These are phyloP conservation scores for Puccinia novopanici DNA, from an alignment of 1,284 basidiomycete genomes.

Conservation along the genomic window DNA sequence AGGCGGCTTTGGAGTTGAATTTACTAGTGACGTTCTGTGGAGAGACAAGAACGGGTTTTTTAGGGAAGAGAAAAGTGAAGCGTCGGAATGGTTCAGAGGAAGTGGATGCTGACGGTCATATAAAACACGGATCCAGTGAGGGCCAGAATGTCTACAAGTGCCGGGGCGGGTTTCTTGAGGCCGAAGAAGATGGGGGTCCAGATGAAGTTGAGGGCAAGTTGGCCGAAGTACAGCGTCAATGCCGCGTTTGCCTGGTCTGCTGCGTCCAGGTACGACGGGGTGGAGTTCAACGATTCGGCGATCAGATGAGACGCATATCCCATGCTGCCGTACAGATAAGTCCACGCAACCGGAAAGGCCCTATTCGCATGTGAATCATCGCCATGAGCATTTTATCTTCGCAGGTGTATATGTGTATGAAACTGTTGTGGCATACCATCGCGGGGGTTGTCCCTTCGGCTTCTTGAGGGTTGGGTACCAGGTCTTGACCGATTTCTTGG, in stretches of 20 bases:
- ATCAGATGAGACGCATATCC: conserved; percentile 56
- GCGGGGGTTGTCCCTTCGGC: conserved; percentile 26
- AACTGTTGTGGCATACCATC: neutral
- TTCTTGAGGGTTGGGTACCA: conserved; percentile 44
- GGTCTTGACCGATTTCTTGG: conserved; percentile 55
- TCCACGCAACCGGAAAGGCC: conserved; percentile 54
- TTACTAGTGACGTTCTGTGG: conserved; percentile 52
- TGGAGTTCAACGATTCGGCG: conserved; percentile 56
- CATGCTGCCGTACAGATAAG: conserved; percentile 57
- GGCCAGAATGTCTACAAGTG: conserved; percentile 56
- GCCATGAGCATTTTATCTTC: too few relatives aligned
- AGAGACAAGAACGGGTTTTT: too few relatives aligned
- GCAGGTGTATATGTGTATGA: neutral
- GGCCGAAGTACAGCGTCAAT: conserved; percentile 56
- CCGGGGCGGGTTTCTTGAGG: conserved; percentile 55
- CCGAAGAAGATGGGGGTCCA: conserved; percentile 58
- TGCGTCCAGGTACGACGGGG: conserved; percentile 51
- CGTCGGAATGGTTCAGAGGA: too few relatives aligned
- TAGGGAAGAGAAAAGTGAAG: too few relatives aligned
- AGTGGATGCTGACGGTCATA: conserved; percentile 53
- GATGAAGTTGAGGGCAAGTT: conserved; percentile 56
- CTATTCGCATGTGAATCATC: conserved; percentile 16
- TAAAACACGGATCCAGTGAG: conserved; percentile 56
- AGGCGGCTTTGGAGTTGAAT: conserved; percentile 52
- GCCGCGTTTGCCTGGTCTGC: conserved; percentile 53